Evolutionary conservation across 1,284 basidiomycete species (phyloP).

Genomic region (Cryptococcus neoformans): DNA sequence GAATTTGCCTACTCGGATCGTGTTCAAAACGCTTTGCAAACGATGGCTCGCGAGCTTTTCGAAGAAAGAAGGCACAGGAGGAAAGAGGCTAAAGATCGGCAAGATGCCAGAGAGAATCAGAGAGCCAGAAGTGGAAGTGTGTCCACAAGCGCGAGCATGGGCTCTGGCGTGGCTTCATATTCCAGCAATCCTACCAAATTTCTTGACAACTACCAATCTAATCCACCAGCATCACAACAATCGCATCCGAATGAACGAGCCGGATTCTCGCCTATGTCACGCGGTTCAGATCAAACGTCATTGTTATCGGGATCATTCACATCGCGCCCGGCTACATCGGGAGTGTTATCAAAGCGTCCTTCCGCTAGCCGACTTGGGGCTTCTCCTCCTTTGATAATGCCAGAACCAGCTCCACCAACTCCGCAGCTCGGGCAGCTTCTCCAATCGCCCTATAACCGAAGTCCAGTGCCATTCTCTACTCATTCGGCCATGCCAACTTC

Average conservation of each 20-base stretch:
- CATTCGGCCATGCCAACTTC: slow-evolving; percentile 1
- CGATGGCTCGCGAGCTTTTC: slow-evolving; percentile 26
- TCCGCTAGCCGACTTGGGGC: background rate
- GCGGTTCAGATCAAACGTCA: slow-evolving; percentile 4
- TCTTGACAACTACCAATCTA: background rate
- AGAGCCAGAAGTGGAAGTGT: slow-evolving; percentile 9
- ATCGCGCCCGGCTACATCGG: background rate
- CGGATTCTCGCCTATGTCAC: slow-evolving; percentile 14
- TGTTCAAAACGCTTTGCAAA: slow-evolving; percentile 26
- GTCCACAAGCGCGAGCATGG: slow-evolving; percentile 10
- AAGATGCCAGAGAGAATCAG: background rate
- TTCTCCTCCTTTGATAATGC: background rate
- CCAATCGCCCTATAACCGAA: background rate
- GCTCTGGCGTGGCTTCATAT: slow-evolving; percentile 1
- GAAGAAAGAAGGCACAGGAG: slow-evolving; percentile 18
- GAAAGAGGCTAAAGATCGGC: background rate
- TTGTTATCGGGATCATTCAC: background rate
- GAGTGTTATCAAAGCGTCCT: background rate
- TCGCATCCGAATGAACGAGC: slow-evolving; percentile 1
- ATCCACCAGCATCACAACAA: background rate
- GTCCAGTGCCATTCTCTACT: background rate
- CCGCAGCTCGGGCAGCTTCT: background rate
- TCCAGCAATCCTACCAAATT: background rate
- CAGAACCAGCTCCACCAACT: no score
- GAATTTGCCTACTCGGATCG: slow-evolving; percentile 81